A percentile compares a stretch with the other conserved stretches of the same genome.
Conservation (phyloP, 2,329 filamentous ascomycete species). For the Pleoardoris graminearum region DNA sequence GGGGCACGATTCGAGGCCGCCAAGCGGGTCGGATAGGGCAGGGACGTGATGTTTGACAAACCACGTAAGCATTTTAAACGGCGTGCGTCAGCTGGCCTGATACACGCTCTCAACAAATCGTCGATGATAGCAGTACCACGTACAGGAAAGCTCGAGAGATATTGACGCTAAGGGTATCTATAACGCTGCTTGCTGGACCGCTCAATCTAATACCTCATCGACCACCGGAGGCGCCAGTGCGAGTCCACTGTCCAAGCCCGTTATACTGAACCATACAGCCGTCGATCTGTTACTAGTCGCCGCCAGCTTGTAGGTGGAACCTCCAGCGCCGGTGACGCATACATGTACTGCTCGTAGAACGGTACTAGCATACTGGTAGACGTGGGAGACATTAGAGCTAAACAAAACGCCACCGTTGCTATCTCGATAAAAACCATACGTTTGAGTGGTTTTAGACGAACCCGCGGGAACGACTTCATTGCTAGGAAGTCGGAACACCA, state of each 20-base stretch:
- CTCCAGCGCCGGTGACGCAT: not conserved
- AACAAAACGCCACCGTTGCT: not conserved
- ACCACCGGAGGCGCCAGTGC: conserved; percentile 14
- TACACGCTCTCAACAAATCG: not conserved
- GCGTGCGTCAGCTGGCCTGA: too few relatives aligned
- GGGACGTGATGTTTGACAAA: too few relatives aligned
- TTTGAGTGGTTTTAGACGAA: not conserved
- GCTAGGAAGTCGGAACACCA: not conserved
- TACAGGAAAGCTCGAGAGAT: too few relatives aligned
- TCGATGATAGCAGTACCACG: too few relatives aligned
- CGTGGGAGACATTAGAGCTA: not conserved
- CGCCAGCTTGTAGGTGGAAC: not conserved
- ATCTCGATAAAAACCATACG: too few relatives aligned
- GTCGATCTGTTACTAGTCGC: not conserved
- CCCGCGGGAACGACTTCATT: conserved; percentile 5
- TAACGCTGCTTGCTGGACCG: too few relatives aligned
- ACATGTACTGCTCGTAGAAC: not conserved
- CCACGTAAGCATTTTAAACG: too few relatives aligned
- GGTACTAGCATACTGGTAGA: not conserved
- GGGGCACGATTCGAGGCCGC: too few relatives aligned
- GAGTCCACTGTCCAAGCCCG: conserved; percentile 1
- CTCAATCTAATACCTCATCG: too few relatives aligned
- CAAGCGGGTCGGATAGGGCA: too few relatives aligned
- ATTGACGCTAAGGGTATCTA: too few relatives aligned
- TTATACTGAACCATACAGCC: conserved; percentile 2